phyloP scores from a whole-genome alignment of 2,329 filamentous ascomycete species.

The Alternaria arborescens region DNA sequence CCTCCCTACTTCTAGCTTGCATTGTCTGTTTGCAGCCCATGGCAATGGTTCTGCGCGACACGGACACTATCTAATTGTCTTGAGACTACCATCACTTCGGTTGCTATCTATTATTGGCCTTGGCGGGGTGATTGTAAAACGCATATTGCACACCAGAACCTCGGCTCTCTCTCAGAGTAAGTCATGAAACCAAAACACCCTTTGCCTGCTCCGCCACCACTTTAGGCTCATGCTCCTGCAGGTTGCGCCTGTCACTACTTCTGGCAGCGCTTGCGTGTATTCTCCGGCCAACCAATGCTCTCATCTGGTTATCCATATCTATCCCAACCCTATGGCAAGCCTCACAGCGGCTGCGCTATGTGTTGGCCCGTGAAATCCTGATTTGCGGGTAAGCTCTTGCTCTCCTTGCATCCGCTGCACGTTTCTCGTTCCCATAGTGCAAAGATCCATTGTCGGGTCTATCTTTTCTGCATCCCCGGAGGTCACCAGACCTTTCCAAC shows the following conservation, averaged over 20 bases:
- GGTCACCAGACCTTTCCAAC: conserved; percentile 26
- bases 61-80: conserved; percentile 93
- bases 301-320: conserved; percentile 81
- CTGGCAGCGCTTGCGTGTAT: conserved; percentile 84
- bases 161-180: conserved; percentile 40
- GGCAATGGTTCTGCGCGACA: conserved; percentile 96
- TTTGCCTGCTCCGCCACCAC: conserved; percentile 10
- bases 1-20: conserved; percentile 63
- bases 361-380: conserved; percentile 69
- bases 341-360: conserved; percentile 55
- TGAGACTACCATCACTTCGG: conserved; percentile 85
- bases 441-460: conserved; percentile 11
- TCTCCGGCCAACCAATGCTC: conserved; percentile 85
- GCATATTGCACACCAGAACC: conserved; percentile 48
- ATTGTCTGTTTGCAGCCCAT: conserved; percentile 79
- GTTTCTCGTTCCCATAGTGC: conserved; percentile 12
- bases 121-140: conserved; percentile 65
- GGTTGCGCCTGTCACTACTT: conserved; percentile 66
- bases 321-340: conserved; percentile 61
- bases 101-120: conserved; percentile 84
- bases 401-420: conserved; percentile 24
- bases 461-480: conserved; percentile 8
- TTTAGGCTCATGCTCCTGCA: conserved; percentile 40
- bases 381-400: conserved; percentile 62
- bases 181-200: conserved; percentile 20